Base-by-base conservation (phyloP, 208 protist species). In the Acanthamoeba lenticulata region DNA sequence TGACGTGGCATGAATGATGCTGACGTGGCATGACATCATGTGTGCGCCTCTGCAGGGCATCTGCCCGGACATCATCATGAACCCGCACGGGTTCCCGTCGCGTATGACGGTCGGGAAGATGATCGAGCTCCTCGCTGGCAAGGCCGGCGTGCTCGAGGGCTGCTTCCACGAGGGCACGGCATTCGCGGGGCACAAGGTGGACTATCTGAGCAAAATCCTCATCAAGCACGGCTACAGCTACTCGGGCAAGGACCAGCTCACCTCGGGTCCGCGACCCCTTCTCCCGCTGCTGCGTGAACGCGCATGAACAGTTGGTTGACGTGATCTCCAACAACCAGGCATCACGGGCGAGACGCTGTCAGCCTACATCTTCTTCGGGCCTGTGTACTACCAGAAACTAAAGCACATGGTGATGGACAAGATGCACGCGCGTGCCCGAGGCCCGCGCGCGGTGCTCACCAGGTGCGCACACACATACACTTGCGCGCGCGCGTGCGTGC, bases 321-420 rank as follows among this genome's bases (percentile, higher is more conserved):
- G n/a, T n/a, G n/a, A n/a, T n/a, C n/a, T 17, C 4, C n/a, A 36
- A 49, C 65, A 44, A 17, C 6, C 15, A 74, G 99, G 99, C 40
- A 98, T 99, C 21, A 99, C 99, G 0, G 99, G 99, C 19, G 98
- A 99, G 95, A 96, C 98, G 34, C 97, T 99, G 94, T 95, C 97
- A 32, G 98, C 98, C n/a, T 99, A 99, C 95, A 99, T 99, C 55
- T 99, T 99, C 96, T 99, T 99, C 86, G 99, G 99, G 0, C 99
- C 99, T 27, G 99, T 99, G 32, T 99, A 99, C 96, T 99, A 99
- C 96, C 99, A 99, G 96, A 99, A 99, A 88, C 97, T 99, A 2
- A 99, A 99, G 97, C 99, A 99, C 96, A 99, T 99, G 99, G 99
- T 99, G 2, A 98, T 99, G 29, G 99, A 99, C 97, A 99, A 99